Percentiles rank a stretch among this genome's conserved stretches.
These are phyloP conservation scores for Lasiodiplodia citricola DNA, from an alignment of 2,329 filamentous ascomycete genomes.

Conservation along the genomic window DNA sequence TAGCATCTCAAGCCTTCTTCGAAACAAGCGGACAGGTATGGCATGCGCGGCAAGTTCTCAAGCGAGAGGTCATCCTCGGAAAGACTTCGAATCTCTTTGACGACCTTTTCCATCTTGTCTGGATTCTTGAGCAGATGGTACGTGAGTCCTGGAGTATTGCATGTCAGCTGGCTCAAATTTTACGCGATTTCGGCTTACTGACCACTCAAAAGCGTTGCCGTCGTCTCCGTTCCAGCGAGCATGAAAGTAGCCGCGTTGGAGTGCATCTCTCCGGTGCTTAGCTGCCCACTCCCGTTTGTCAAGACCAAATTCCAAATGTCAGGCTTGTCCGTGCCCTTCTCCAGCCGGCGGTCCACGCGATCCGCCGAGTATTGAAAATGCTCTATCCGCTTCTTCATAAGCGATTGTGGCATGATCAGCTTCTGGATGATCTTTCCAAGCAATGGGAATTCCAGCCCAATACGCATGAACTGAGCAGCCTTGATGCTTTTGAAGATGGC, in stretches of 20 bases:
- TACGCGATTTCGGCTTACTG: too few species aligned
- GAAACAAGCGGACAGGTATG: slow-evolving; percentile 47
- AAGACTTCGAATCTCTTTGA: slow-evolving; percentile 36
- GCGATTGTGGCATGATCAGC: neutral
- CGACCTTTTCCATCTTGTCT: slow-evolving; percentile 35
- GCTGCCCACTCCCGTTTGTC: slow-evolving; percentile 29
- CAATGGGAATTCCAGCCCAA: neutral
- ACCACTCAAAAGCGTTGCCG: slow-evolving; percentile 48
- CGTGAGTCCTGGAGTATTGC: slow-evolving; percentile 30
- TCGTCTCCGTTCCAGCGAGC: slow-evolving; percentile 53
- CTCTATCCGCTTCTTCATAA: neutral
- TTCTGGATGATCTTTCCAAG: neutral
- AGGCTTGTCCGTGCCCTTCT: slow-evolving; percentile 19
- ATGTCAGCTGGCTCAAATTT: too few species aligned
- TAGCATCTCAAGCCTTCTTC: slow-evolving; percentile 51
- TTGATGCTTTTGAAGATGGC: slow-evolving; percentile 37
- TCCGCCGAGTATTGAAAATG: neutral
- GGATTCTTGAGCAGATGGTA: slow-evolving; percentile 39
- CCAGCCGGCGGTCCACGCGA: slow-evolving; percentile 35
- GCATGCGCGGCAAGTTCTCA: slow-evolving; percentile 36
- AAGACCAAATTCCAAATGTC: slow-evolving; percentile 50
- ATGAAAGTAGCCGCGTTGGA: slow-evolving; percentile 46
- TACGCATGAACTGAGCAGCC: neutral
- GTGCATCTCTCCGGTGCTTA: slow-evolving; percentile 44
- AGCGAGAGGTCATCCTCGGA: slow-evolving; percentile 43